Conservation (phyloP, 345 rosid genomes). For the Zanthoxylum bungeanum region DNA sequence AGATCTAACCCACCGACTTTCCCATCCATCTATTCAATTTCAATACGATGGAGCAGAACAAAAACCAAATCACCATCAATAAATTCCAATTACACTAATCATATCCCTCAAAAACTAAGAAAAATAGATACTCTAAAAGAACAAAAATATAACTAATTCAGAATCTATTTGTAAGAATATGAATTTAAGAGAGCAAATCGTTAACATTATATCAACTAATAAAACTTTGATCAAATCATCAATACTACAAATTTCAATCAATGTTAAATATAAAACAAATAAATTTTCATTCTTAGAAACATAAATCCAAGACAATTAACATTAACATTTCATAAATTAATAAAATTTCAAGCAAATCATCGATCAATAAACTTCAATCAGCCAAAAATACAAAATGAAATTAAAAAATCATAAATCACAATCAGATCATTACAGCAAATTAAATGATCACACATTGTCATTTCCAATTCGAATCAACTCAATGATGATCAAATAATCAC, state of each 20-base stretch:
- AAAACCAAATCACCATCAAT: neutral
- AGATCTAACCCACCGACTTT: constrained; percentile 80
- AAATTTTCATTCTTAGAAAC: neutral
- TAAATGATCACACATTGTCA: neutral
- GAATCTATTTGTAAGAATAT: neutral
- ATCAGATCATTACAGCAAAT: neutral
- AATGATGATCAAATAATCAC: neutral
- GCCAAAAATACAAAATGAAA: no score
- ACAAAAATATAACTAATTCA: neutral
- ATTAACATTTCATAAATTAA: neutral
- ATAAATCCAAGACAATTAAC: neutral
- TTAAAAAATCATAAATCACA: no score
- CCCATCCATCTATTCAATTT: constrained; percentile 83
- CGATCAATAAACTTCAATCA: neutral
- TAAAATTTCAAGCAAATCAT: neutral
- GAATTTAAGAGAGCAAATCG: neutral
- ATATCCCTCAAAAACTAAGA: neutral
- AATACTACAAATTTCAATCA: no score
- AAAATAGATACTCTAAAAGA: no score
- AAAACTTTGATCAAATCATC: no score
- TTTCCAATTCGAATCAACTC: neutral
- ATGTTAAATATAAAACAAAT: neutral
- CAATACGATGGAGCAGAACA: neutral
- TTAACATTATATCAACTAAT: neutral
- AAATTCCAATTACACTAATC: neutral